Conservation (phyloP, 1,284 basidiomycete genomes). For the Agaricales sp. region DNA sequence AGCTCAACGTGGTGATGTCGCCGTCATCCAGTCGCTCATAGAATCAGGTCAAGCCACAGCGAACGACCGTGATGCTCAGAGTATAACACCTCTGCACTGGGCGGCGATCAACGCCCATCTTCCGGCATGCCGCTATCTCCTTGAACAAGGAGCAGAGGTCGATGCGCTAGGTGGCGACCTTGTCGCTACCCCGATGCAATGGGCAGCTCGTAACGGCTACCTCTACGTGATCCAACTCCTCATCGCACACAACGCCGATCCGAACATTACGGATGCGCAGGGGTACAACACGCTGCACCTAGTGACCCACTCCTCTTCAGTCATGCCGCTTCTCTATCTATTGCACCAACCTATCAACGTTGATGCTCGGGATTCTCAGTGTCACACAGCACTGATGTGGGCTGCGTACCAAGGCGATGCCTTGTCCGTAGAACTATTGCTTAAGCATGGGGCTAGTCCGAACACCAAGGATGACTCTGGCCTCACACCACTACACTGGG, state of each 20-base stretch:
- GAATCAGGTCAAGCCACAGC: slow-evolving; percentile 66
- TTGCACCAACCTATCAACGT: slow-evolving; percentile 86
- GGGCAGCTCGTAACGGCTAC: slow-evolving; percentile 95
- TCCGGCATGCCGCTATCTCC: slow-evolving; percentile 66
- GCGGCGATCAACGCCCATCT: slow-evolving; percentile 90
- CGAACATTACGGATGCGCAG: slow-evolving; percentile 84
- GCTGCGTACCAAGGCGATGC: slow-evolving; percentile 98
- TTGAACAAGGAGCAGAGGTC: slow-evolving; percentile 92
- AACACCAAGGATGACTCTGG: slow-evolving; percentile 73
- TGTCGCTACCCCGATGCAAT: slow-evolving; percentile 93
- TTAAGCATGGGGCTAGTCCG: slow-evolving; percentile 81
- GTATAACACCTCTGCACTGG: slow-evolving; percentile 96
- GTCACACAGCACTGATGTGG: slow-evolving; percentile 98
- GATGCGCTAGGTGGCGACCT: slow-evolving; percentile 94
- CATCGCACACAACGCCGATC: slow-evolving; percentile 84
- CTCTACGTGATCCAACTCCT: slow-evolving; percentile 91
- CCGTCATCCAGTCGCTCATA: slow-evolving; percentile 56
- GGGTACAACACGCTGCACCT: slow-evolving; percentile 96
- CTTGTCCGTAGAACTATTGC: slow-evolving; percentile 83
- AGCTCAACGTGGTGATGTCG: slow-evolving; percentile 81
- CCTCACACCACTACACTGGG: slow-evolving; percentile 94
- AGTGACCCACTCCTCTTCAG: slow-evolving; percentile 86
- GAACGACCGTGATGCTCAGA: slow-evolving; percentile 80
- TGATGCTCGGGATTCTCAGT: slow-evolving; percentile 82
- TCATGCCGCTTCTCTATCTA: slow-evolving; percentile 91